Evolutionary conservation across 768 basidiomycete genomes (phyloP), one percentile per base, ranked within the genome.

Genomic region (Podaxis mareebaensis): DNA sequence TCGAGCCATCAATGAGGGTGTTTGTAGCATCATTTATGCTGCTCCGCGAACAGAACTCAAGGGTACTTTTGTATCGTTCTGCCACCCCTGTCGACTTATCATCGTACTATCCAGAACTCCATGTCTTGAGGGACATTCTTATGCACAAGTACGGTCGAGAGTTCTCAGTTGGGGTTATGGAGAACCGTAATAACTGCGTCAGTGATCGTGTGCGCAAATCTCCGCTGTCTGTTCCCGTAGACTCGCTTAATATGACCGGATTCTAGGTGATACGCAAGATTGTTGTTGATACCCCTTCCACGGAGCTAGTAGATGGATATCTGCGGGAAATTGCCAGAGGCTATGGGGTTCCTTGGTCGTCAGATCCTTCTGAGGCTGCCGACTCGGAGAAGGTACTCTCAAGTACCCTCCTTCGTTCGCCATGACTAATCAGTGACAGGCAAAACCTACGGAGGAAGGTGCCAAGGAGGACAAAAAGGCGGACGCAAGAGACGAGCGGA

Each of bases 91-190:
- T 46, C 30, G 42, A 11, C 39, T 68, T 39, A 33, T 49, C 51
- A 8, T 44, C 22, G 6, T 53, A 17, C 20, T 66, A 53, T 61
- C n/a, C 61, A 95, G 95, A 98, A 72, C 83, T 99, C 42, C 93
- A 97, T 67, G 79, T 94, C 40, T 76, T 98, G 57, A 88, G 97
- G 60, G 96, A 99, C 73, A 85, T 98, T 73, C 83, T 99, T 63
- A 92, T 96, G 91, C 92, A 95, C 73, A 97, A 97, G 77, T 97
- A 89, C 72, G 95, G 96, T 17, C 87, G 96, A 22, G 93, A 95
- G 53, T 99, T 93, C 73, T 86, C 95, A 15, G 67, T 88, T 17
- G 83, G 85, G n/a, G 88, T 92, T 2, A 92, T 95, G 83, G 92
- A 95, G 73, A 95, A 96, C 73, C 84, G 81, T 49, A 87, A 91